Percentiles rank a stretch among this genome's conserved stretches.
Conservation (phyloP, 805 yeast genomes). For the Candida krabiensis region DNA sequence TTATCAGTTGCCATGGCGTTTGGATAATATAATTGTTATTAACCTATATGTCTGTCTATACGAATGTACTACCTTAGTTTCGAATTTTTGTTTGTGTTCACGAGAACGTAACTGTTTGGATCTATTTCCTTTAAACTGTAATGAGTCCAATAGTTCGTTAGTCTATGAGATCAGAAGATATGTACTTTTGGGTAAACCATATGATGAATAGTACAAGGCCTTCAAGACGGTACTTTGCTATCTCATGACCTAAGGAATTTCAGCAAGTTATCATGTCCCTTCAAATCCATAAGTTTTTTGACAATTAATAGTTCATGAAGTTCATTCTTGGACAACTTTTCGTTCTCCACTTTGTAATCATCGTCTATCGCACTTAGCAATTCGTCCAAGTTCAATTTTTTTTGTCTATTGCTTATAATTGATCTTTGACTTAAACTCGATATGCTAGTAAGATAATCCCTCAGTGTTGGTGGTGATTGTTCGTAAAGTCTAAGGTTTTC, state of each 20-base stretch:
- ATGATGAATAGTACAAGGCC: too few relatives aligned
- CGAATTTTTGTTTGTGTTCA: too few relatives aligned
- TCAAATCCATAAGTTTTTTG: constrained; percentile 59
- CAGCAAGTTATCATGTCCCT: constrained; percentile 67
- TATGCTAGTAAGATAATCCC: constrained; percentile 34
- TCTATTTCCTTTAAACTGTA: too few relatives aligned
- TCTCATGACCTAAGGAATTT: constrained; percentile 48
- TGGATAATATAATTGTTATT: too few relatives aligned
- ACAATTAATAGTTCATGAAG: constrained; percentile 52
- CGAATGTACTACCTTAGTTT: neutral
- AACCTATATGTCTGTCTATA: too few relatives aligned
- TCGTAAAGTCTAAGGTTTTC: constrained; percentile 34
- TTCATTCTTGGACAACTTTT: constrained; percentile 37
- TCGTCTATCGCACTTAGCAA: constrained; percentile 41
- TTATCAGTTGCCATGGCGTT: too few relatives aligned
- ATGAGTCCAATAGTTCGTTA: too few relatives aligned
- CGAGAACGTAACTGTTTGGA: too few relatives aligned
- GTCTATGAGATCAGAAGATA: too few relatives aligned
- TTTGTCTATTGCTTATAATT: constrained; percentile 28
- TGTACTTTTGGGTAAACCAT: too few relatives aligned
- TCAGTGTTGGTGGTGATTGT: constrained; percentile 23
- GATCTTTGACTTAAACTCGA: constrained; percentile 33
- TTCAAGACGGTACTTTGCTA: too few relatives aligned
- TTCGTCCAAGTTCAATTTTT: constrained; percentile 45
- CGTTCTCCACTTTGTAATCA: constrained; percentile 20